Evolutionary conservation across 768 basidiomycete species (phyloP).

Genomic region (Mycena pura): DNA sequence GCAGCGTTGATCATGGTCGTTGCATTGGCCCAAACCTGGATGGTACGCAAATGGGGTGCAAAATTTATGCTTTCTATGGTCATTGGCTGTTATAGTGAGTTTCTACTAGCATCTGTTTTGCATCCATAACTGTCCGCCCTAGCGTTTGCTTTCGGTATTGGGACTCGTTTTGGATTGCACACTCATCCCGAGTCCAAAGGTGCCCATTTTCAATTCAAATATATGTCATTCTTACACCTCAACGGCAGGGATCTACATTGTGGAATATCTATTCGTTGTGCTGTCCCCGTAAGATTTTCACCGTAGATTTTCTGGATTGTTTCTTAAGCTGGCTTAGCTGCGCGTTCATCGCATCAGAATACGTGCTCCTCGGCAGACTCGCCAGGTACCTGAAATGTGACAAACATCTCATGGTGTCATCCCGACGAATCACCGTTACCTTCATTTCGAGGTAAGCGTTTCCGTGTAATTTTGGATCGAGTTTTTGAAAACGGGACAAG

Average conservation of each 20-base stretch:
- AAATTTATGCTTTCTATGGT: slow-evolving; percentile 68
- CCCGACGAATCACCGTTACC: slow-evolving; percentile 56
- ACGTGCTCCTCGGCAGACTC: slow-evolving; percentile 69
- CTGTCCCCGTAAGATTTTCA: slow-evolving; percentile 49
- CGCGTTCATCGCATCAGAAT: slow-evolving; percentile 75
- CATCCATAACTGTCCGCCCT: not conserved
- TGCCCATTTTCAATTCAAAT: not conserved
- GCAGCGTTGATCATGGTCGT: slow-evolving; percentile 46
- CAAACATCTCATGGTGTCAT: slow-evolving; percentile 55
- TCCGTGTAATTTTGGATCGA: too few species aligned
- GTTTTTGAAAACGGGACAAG: too few species aligned
- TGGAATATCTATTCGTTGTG: slow-evolving; percentile 65
- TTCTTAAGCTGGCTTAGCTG: slow-evolving; percentile 39
- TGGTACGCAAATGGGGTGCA: slow-evolving; percentile 51
- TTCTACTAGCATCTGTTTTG: not conserved
- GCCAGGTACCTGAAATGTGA: slow-evolving; percentile 55
- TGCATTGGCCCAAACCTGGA: slow-evolving; percentile 52
- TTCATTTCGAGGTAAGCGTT: slow-evolving; percentile 61
- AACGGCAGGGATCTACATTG: slow-evolving; percentile 49
- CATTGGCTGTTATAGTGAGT: slow-evolving; percentile 56
- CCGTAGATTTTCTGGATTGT: not conserved
- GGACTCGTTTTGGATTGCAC: slow-evolving; percentile 62
- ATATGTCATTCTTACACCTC: not conserved
- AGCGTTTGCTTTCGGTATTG: slow-evolving; percentile 61
- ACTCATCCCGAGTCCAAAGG: slow-evolving; percentile 56